These are phyloP conservation scores for Boletus huronensis DNA, from an alignment of 768 basidiomycete genomes.

Conservation along the genomic window DNA sequence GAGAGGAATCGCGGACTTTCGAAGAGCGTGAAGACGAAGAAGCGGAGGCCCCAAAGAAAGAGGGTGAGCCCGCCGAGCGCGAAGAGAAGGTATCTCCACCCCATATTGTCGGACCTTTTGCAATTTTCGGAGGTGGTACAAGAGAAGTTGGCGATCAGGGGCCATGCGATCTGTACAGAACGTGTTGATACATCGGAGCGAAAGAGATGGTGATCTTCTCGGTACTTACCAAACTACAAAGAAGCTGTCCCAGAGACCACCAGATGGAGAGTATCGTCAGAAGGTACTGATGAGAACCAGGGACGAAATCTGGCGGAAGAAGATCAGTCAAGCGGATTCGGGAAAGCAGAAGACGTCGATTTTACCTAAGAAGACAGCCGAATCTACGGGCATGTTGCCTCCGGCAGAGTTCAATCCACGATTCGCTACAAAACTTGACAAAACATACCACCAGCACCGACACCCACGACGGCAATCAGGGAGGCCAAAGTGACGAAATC, in stretches of 20 bases:
- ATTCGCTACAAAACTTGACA: background rate
- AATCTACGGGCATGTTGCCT: constrained; percentile 56
- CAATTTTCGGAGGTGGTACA: constrained; percentile 39
- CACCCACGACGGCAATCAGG: constrained; percentile 41
- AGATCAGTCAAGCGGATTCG: background rate
- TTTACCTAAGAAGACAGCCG: constrained; percentile 48
- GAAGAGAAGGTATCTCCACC: constrained; percentile 60
- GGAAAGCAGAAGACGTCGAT: background rate
- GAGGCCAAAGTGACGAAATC: constrained; percentile 48
- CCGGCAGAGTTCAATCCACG: background rate
- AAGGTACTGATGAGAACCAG: constrained; percentile 54
- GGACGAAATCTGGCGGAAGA: constrained; percentile 43
- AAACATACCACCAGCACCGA: constrained; percentile 45
- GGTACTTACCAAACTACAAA: constrained; percentile 42
- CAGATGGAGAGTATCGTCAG: constrained; percentile 55
- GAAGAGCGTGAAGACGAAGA: constrained; percentile 49
- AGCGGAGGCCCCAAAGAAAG: constrained; percentile 49
- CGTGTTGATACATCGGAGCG: background rate
- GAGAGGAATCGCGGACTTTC: constrained; percentile 60
- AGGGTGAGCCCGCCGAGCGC: constrained; percentile 51
- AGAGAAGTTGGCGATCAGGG: constrained; percentile 53
- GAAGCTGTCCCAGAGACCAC: constrained; percentile 57
- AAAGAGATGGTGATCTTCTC: background rate
- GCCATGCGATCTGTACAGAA: constrained; percentile 51
- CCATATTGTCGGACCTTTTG: constrained; percentile 50